A percentile compares a stretch with the other conserved stretches of the same genome.
Conservation (phyloP, 257 asterid genomes). For the Solanum bukasovii region DNA sequence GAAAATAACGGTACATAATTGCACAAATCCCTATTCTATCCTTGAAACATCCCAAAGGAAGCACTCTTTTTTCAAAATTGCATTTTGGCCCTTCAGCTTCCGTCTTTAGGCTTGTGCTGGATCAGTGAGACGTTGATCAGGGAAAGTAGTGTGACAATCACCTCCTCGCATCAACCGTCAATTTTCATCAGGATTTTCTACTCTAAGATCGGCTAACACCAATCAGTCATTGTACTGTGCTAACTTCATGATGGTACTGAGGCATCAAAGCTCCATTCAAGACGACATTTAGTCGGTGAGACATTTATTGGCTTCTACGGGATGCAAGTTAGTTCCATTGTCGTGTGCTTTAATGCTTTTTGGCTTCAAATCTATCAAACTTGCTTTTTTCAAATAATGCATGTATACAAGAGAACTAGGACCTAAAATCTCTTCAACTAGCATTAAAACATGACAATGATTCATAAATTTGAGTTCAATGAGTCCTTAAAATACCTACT, state of each 20-base stretch:
- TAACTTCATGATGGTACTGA: too few relatives aligned
- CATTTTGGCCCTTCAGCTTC: background rate
- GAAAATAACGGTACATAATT: background rate
- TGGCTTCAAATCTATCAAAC: background rate
- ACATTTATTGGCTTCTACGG: background rate
- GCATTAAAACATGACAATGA: background rate
- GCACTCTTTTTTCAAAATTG: background rate
- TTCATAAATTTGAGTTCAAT: background rate
- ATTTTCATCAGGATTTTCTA: too few relatives aligned
- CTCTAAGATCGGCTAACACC: background rate
- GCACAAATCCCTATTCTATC: background rate
- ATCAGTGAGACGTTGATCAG: too few relatives aligned
- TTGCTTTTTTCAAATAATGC: too few relatives aligned
- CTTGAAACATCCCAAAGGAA: background rate
- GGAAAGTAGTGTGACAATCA: too few relatives aligned
- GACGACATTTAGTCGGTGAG: background rate
- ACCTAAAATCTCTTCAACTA: background rate
- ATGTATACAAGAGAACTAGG: background rate
- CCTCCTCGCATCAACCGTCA: background rate
- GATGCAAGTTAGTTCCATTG: too few relatives aligned
- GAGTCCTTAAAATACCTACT: background rate
- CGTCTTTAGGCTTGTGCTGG: background rate
- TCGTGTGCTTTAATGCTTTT: background rate
- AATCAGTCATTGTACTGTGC: background rate
- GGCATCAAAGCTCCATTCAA: background rate